phyloP scores from a whole-genome alignment of 192 early-diverging fungal species.

The Paraglomus occultum region DNA sequence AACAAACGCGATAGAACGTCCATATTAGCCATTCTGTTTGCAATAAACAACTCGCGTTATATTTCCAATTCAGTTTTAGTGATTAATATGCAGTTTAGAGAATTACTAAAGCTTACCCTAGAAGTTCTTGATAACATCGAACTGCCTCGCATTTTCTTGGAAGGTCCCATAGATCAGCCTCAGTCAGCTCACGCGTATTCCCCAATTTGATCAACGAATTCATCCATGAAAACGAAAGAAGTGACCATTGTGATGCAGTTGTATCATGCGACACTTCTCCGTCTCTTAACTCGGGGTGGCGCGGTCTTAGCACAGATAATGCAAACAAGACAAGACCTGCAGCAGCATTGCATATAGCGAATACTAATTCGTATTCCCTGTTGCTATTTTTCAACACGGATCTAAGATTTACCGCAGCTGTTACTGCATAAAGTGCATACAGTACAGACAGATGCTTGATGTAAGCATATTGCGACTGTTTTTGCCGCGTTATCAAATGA shows the following conservation, averaged over 20 bases:
- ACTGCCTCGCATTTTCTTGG: conserved; percentile 28
- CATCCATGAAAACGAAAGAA: conserved; percentile 34
- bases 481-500: conserved; percentile 30
- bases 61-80: no score
- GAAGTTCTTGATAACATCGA: conserved; percentile 28
- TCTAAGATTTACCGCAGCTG: conserved; percentile 24
- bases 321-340: conserved; percentile 25
- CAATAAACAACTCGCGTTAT: background rate
- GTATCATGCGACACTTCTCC: conserved; percentile 33
- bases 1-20: conserved; percentile 22
- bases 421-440: conserved; percentile 15
- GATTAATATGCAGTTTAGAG: no score
- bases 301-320: conserved; percentile 24
- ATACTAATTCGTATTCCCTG: conserved; percentile 21
- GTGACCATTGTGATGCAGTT: conserved; percentile 29
- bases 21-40: conserved; percentile 15
- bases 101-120: conserved; percentile 3
- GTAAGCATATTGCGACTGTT: conserved; percentile 27
- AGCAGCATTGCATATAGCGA: conserved; percentile 14
- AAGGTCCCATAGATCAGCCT: conserved; percentile 38
- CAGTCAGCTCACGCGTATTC: conserved; percentile 31
- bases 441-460: conserved; percentile 18
- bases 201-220: conserved; percentile 37
- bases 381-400: conserved; percentile 8
- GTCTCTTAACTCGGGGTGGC: conserved; percentile 27